Evolutionary conservation across 139 green algal species (phyloP).

Genomic region (Chlorella sp.): DNA sequence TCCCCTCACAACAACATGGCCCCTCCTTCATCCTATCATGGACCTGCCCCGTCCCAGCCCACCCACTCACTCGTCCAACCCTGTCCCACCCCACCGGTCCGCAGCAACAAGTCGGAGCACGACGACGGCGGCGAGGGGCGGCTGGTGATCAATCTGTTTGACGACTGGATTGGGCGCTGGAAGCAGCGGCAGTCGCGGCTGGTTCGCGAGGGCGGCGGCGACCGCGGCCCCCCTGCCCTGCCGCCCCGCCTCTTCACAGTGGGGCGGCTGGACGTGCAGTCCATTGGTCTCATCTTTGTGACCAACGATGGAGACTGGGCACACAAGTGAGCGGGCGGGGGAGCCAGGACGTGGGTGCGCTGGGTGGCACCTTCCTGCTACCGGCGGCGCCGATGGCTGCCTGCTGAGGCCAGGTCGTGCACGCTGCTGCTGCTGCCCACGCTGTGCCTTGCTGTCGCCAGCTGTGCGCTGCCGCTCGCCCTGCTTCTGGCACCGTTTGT

Average conservation of each 20-base stretch:
- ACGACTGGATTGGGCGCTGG: conserved; percentile 37
- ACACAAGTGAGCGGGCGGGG: conserved; percentile 46
- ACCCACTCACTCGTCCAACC: not conserved
- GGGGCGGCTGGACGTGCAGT: conserved; percentile 90
- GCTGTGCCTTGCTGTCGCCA: not conserved
- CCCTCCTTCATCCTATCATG: not conserved
- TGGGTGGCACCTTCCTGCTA: not conserved
- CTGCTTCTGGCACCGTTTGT: not conserved
- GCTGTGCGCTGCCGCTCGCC: not conserved
- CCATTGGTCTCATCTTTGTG: conserved; percentile 92
- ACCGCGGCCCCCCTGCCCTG: conserved; percentile 38
- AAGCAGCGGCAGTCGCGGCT: conserved; percentile 31
- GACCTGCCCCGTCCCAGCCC: not conserved
- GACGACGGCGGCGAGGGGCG: conserved; percentile 25
- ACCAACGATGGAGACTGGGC: conserved; percentile 97
- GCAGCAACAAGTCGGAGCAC: conserved; percentile 35
- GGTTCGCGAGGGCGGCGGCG: not conserved
- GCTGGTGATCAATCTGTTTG: conserved; percentile 52
- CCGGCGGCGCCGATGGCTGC: not conserved
- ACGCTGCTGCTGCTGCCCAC: too few species aligned
- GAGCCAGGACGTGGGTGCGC: not conserved
- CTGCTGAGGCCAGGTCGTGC: not conserved
- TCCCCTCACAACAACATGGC: not conserved
- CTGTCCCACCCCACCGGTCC: not conserved
- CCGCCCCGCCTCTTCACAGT: conserved; percentile 94